Percentiles rank a stretch among this genome's conserved stretches.
Conservation (phyloP, 2,329 filamentous ascomycete species). For the Xylaria sp. region DNA sequence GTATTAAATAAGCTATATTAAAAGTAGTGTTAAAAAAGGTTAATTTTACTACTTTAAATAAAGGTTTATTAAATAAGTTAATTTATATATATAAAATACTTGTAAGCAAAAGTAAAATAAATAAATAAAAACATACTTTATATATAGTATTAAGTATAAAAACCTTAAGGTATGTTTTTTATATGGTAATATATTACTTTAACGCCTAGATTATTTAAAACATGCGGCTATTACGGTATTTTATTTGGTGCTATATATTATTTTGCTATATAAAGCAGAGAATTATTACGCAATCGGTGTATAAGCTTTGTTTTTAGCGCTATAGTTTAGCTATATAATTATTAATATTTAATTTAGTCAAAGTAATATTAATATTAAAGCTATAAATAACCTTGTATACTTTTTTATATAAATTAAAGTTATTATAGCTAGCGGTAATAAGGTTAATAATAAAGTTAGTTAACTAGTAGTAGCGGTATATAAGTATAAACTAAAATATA, state of each 20-base stretch:
- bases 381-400: constrained; percentile 15
- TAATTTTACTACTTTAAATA: constrained; percentile 14
- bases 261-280: neutral
- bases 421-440: constrained; percentile 21
- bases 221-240: neutral
- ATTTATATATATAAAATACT: constrained; percentile 14
- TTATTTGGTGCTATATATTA: neutral
- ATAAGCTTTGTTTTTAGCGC: neutral
- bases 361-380: neutral
- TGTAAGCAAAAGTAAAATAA: neutral
- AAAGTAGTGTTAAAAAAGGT: constrained; percentile 13
- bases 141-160: constrained; percentile 18
- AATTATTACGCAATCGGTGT: neutral
- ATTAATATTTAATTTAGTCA: constrained; percentile 7
- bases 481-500: neutral
- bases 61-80: constrained; percentile 15
- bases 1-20: constrained; percentile 18
- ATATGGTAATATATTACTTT: neutral
- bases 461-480: constrained; percentile 9
- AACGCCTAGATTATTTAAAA: constrained; percentile 10
- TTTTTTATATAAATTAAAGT: neutral
- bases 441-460: neutral
- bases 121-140: constrained; percentile 15
- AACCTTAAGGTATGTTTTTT: neutral
- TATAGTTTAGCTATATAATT: neutral